These are phyloP conservation scores for Arabidopsis suecica DNA, from an alignment of 345 rosid species.

Conservation along the genomic window DNA sequence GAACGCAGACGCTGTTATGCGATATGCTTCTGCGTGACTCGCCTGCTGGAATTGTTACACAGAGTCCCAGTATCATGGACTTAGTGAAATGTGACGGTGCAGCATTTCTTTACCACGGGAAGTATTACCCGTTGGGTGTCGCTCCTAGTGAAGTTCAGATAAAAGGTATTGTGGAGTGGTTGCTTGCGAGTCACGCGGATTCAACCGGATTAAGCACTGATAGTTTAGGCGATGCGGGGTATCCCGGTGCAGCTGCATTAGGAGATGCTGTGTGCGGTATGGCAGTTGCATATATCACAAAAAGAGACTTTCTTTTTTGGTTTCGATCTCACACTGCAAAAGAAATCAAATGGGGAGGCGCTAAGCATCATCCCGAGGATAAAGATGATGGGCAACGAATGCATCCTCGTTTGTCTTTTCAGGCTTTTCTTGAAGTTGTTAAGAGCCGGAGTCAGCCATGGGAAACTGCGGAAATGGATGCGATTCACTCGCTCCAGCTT, in stretches of 20 bases:
- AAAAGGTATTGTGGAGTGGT: conserved; percentile 86
- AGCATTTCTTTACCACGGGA: conserved; percentile 86
- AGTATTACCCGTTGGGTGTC: conserved; percentile 74
- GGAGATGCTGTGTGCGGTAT: conserved; percentile 98
- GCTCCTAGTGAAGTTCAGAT: conserved; percentile 89
- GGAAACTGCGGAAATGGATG: conserved; percentile 99
- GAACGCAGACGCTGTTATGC: conserved; percentile 91
- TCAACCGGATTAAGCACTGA: conserved; percentile 96
- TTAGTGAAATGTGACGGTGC: conserved; percentile 97
- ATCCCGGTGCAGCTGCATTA: conserved; percentile 78
- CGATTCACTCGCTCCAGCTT: conserved; percentile 97
- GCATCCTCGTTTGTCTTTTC: conserved; percentile 97
- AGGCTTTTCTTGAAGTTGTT: conserved; percentile 97
- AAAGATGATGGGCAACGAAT: conserved; percentile 96
- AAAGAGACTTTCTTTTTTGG: conserved; percentile 91
- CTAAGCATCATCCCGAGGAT: conserved; percentile 97
- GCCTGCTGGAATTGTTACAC: conserved; percentile 90
- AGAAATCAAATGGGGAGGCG: conserved; percentile 99
- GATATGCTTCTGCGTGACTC: conserved; percentile 99
- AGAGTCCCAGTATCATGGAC: conserved; percentile 96
- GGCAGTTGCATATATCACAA: conserved; percentile 95
- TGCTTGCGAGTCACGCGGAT: conserved; percentile 82
- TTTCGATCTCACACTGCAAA: conserved; percentile 96
- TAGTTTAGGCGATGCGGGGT: conserved; percentile 92
- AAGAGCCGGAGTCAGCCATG: conserved; percentile 93